Base-by-base conservation (phyloP, 306 rosid species). In the Fagus crenata region DNA sequence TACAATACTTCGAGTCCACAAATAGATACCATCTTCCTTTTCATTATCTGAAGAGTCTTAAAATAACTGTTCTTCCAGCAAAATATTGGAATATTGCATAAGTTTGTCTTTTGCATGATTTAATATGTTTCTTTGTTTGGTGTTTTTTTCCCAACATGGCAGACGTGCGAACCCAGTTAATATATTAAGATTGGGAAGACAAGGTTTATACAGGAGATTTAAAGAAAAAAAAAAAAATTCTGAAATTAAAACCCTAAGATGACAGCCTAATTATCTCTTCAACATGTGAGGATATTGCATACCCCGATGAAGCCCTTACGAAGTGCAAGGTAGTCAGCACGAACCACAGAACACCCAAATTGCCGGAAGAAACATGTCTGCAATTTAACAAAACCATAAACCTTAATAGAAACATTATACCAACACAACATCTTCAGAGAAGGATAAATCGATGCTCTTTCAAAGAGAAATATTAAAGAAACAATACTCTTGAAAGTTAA, bases 261-360 rank as follows among this genome's bases (percentile, higher is more conserved):
- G n/a, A 35, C 56, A 78, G 64, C 33, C 61, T 59, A 42, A 65
- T 40, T 72, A 56, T 36, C 46, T 40, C n/a, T 71, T 4, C 0
- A 12, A 67, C 4, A 0, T 49, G 70, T 53, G 67, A 37, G 18
- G 49, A 8, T 31, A 71, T 58, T 82, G 39, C 82, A 41, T 89
- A 95, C 99, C 97, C 39, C 58, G 86, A 95, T 92, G 91, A 95
- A 95, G 75, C 99, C 99, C 83, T 88, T 90, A 77, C 97, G 97
- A 61, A 95, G 91, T 1, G 92, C 88, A 71, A 95, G 93, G 84
- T 95, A 95, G 73, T 95, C 99, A 43, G 96, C 89, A 77, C 84
- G 90, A 84, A 89, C 96, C 76, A 92, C 91, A 17, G 99, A 95
- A 79, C 2, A 87, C 53, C 97, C 97, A 78, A 95, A 92, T 85